Evolutionary conservation across 1,139 yeast genomes (phyloP).

Genomic region (Geotrichum citri-aurantii): DNA sequence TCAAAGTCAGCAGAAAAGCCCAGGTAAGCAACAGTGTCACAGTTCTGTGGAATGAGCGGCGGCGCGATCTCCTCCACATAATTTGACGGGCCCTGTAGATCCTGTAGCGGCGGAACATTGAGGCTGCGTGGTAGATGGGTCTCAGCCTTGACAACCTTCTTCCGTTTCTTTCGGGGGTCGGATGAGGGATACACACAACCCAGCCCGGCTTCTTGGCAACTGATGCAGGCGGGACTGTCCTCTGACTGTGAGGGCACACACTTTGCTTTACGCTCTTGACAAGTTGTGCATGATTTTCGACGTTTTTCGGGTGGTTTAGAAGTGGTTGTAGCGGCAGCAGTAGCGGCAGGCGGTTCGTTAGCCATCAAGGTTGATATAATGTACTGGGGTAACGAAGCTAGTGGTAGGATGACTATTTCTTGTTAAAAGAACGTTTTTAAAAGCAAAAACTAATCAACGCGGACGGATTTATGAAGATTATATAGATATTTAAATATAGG

Average conservation of each 20-base stretch:
- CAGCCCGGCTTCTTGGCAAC: not conserved
- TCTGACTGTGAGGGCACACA: constrained; percentile 1
- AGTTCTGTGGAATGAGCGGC: constrained; percentile 14
- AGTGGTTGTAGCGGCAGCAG: not conserved
- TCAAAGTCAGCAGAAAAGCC: constrained; percentile 37
- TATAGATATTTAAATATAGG: not conserved
- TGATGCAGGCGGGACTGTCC: not conserved
- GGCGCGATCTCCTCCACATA: constrained; percentile 12
- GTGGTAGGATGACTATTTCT: not conserved
- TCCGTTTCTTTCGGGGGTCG: constrained; percentile 5
- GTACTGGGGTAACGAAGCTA: not conserved
- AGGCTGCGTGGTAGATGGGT: constrained; percentile 4
- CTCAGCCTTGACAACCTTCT: not conserved
- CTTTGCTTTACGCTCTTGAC: constrained; percentile 8
- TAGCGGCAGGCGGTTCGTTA: not conserved
- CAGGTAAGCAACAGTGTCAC: constrained; percentile 20
- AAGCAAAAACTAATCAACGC: not conserved
- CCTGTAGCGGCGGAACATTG: constrained; percentile 13
- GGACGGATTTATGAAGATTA: not conserved
- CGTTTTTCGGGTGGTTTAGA: not conserved
- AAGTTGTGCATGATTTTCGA: constrained; percentile 6
- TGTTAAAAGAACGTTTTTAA: not conserved
- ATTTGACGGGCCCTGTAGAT: constrained; percentile 6
- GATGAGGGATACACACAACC: not conserved
- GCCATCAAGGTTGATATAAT: not conserved